Conservation (phyloP, 2,329 filamentous ascomycete species). For the Ceratocystis variospora region DNA sequence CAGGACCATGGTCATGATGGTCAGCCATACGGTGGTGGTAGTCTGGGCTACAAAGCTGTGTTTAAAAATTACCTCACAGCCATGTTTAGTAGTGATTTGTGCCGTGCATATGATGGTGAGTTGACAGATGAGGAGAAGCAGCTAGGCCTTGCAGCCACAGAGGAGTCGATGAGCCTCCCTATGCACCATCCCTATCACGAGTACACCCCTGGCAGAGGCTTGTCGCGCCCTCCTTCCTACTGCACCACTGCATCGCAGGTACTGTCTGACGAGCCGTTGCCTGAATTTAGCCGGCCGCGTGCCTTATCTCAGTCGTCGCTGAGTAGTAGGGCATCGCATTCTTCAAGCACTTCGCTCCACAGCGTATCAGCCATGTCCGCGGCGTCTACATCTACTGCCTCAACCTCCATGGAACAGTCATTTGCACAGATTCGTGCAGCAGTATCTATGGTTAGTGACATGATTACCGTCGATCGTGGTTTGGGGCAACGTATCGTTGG, state of each 20-base stretch:
- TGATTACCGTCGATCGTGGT: slow-evolving; percentile 34
- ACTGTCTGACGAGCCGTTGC: not conserved
- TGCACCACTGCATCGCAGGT: slow-evolving; percentile 10
- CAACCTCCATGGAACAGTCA: slow-evolving; percentile 35
- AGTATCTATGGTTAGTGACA: slow-evolving; percentile 33
- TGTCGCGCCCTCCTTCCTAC: slow-evolving; percentile 15
- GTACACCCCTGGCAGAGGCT: not conserved
- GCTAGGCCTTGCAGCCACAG: not conserved
- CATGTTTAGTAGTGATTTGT: not conserved
- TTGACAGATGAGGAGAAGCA: slow-evolving; percentile 14
- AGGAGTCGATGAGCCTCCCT: not conserved
- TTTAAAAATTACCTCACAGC: not conserved
- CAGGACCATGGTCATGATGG: not conserved
- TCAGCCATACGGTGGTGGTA: not conserved
- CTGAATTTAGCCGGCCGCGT: not conserved
- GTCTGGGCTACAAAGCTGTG: not conserved
- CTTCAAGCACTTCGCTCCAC: slow-evolving; percentile 9
- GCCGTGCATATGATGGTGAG: not conserved
- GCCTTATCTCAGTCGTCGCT: slow-evolving; percentile 11
- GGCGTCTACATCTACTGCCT: slow-evolving; percentile 16
- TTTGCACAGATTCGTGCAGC: slow-evolving; percentile 36
- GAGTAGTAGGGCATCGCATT: slow-evolving; percentile 2
- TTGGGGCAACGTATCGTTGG: slow-evolving; percentile 18
- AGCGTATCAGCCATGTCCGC: slow-evolving; percentile 8
- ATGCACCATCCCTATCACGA: slow-evolving; percentile 1